These are phyloP conservation scores for Datura wrightii DNA, from an alignment of 257 asterid genomes.

Conservation along the genomic window DNA sequence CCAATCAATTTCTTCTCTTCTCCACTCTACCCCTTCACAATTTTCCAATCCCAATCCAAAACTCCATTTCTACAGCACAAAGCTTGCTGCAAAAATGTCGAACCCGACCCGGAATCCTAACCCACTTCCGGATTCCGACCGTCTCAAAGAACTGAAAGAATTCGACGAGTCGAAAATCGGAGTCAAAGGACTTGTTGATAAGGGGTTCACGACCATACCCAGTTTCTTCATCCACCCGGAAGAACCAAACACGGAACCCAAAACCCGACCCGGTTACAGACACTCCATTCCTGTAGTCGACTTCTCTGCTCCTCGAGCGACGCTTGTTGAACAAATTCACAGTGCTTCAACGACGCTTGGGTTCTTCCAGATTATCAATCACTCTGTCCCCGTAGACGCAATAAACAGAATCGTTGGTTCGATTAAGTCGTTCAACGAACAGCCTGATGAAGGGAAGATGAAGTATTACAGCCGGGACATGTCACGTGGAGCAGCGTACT, in stretches of 20 bases:
- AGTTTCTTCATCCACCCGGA: constrained; percentile 42
- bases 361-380: constrained; percentile 52
- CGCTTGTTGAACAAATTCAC: constrained; percentile 39
- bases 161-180: constrained; percentile 54
- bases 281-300: constrained; percentile 46
- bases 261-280: neutral
- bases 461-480: constrained; percentile 42
- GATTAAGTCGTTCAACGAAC: constrained; percentile 41
- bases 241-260: neutral
- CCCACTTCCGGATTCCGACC: constrained; percentile 23
- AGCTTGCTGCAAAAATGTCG: neutral
- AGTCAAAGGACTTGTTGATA: constrained; percentile 53
- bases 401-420: constrained; percentile 29
- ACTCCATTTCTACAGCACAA: neutral
- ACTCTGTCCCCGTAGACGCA: constrained; percentile 34
- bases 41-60: neutral
- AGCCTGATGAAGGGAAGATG: constrained; percentile 38
- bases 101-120: neutral
- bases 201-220: constrained; percentile 45
- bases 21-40: neutral
- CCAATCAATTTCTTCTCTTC: too few species aligned
- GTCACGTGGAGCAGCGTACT: constrained; percentile 38
- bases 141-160: constrained; percentile 40
- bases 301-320: constrained; percentile 40
- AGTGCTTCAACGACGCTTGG: constrained; percentile 41